Evolutionary conservation across 331 rosid genomes (phyloP), one percentile per base, ranked within the genome.

Genomic region (Pyracantha coccinea): DNA sequence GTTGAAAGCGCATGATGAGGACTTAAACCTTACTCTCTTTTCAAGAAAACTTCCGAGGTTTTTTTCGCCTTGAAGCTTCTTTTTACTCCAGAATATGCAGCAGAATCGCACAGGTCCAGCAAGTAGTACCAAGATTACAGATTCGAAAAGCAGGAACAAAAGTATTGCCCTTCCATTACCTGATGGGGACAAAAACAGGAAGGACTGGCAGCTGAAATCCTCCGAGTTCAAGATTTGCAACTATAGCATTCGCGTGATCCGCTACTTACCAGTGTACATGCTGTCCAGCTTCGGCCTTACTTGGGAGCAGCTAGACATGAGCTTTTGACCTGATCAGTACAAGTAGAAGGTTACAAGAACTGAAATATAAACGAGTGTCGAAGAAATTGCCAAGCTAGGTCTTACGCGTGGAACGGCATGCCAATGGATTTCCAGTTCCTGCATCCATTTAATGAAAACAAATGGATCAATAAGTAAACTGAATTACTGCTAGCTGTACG

Each of bases 1-100:
- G 58, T 19, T 53, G 21, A 53, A 72, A 66, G 66, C 53, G 21
- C 52, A 31, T 2, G 10, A 73, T 4, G 24, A 68, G 61, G 76
- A 76, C 71, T 19, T 24, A 3, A 14, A 61, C 38, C 88, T 85
- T 83, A 93, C 98, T 55, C 96, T 59, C 59, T 90, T 88, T 67
- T 88, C 92, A 15, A 93, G 83, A 77, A 93, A 93, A 70, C 78
- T 78, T 71, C 89, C 86, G 21, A 90, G 88, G 79, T 79, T 86
- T 83, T 86, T 86, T 83, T 86, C 86, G 63, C 77, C 83, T 83
- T 82, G 83, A 73, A 89, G 81, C 87, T 93, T 93, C 86, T 68
- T 86, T 86, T 93, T 90, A 25, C 71, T 70, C 98, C 97, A 92
- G 64, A 92, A 88, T 85, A 85, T 74, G 27, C 90, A 88, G 67